Evolutionary conservation across 2,329 filamentous ascomycete genomes (phyloP), one percentile per base, ranked within the genome.

Genomic region (Cladosporium phlei): DNA sequence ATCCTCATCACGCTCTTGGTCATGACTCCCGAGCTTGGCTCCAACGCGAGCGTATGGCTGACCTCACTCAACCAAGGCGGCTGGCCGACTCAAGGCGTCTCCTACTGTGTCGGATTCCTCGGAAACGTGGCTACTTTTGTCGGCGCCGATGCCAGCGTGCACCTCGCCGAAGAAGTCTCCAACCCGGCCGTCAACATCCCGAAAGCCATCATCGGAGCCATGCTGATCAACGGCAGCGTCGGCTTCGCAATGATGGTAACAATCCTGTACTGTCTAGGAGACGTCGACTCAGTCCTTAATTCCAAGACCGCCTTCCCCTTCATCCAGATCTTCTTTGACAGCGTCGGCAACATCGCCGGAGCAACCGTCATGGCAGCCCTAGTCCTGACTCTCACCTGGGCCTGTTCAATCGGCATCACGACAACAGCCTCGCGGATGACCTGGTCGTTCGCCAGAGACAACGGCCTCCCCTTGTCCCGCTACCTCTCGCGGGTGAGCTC

Each of bases 151-250:
- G 69, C 69, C 0, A 68, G 67, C 11, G 68, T 68, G 6, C 70
- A 73, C 52, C 68, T 74, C 58, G 70, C 73, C 5, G 75, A 77
- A 56, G 75, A 77, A 55, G 70, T 77, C 21, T 63, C 68, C 37
- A 67, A 74, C 38, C 71, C 75, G 0, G 68, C 71, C 2, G 55
- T 67, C 7, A 68, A 72, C 33, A 68, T 77, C 2, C 75, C 74
- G 2, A 58, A 65, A 49, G 69, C 70, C 4, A 75, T 78, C 58
- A 65, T 76, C 27, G 67, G 66, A 40, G 70, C 68, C 3, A 67
- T 73, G 39, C 42, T 71, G 12, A 63, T 77, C 47, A 77, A 76
- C 47, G 74, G 72, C 2, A 54, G 56, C 2, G 59, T 75, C 7
- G 74, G 73, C 2, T 70, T 77, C 49, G 49, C 67, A 35, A 72